Evolutionary conservation across 2,329 filamentous ascomycete genomes (phyloP), one percentile per base, ranked within the genome.

Genomic region (Colletotrichum acutatum): DNA sequence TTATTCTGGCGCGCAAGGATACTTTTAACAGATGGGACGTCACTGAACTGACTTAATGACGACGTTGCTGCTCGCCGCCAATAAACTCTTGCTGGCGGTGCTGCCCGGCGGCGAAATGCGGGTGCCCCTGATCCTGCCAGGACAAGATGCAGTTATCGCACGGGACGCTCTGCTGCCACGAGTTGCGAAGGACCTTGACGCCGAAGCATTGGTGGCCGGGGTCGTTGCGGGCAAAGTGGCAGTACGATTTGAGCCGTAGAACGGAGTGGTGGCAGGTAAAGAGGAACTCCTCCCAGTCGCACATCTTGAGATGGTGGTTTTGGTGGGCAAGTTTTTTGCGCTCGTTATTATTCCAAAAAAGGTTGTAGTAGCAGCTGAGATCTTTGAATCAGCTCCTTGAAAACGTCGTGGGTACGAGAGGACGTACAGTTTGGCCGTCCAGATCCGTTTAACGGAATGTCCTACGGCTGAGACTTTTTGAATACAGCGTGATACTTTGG

Each of bases 191-290:
- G 52, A 89, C 89, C 83, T 93, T 92, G 68, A 94, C 89, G 12
- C 90, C 87, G 75, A 89, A 89, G 81, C 93, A 95, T 76, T 90
- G 86, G 79, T 95, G 92, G 74, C 88, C 86, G 0, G 90, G 90
- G 76, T 94, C 91, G 79, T 93, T 94, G 71, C 93, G 91, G 6
- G 93, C 92, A 76, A 90, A 91, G 82, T 95, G 93, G 81, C 93
- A 95, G 81, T 94, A 89, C 28, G 90, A 90, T 78, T 91, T 90
- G 34, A 93, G 84, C 24, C 90, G 88, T 30, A 87, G 82, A 19
- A 84, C 83, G 5, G 85, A 86, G 82, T 94, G 92, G 34, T 86
- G 86, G 83, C 93, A 95, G 64, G 80, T 82, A 79, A 92, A 95
- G 72, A 89, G 80, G 76, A 93, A 92, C 75, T 91, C 89, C 79